Evolutionary conservation across 169 alveolate species (phyloP).

Genomic region (Cryptosporidium meleagridis): DNA sequence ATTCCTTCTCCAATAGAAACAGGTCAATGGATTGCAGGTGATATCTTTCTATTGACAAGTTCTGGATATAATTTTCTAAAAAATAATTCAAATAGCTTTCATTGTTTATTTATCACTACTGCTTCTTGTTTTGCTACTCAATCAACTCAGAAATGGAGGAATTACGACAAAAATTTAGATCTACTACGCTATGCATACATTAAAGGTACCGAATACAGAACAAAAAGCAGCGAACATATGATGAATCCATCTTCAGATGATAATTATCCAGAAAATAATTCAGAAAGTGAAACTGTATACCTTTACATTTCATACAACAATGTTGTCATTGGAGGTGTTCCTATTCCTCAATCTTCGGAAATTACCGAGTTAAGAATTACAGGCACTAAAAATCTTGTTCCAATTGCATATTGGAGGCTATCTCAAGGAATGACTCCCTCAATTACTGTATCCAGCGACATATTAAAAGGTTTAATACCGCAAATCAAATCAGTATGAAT

Average conservation of each 20-base stretch:
- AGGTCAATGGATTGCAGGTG: constrained; percentile 71
- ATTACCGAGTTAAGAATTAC: constrained; percentile 20
- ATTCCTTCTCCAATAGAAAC: constrained; percentile 21
- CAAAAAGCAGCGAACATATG: constrained; percentile 15
- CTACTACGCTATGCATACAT: constrained; percentile 23
- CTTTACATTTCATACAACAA: constrained; percentile 9
- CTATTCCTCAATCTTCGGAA: neutral
- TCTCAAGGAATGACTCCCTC: constrained; percentile 31
- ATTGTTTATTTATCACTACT: constrained; percentile 7
- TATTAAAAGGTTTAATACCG: constrained; percentile 22
- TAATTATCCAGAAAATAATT: neutral
- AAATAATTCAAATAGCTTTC: constrained; percentile 13
- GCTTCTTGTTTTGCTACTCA: constrained; percentile 6
- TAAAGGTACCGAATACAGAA: constrained; percentile 26
- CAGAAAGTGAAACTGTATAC: constrained; percentile 8
- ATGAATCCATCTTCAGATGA: neutral
- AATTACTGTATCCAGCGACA: neutral
- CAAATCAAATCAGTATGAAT: constrained; percentile 22
- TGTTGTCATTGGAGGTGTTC: constrained; percentile 19
- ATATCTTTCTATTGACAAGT: constrained; percentile 38
- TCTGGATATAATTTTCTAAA: constrained; percentile 27
- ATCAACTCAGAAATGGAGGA: constrained; percentile 11
- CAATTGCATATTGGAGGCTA: constrained; percentile 29
- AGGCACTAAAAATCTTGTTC: neutral
- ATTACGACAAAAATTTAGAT: neutral